Evolutionary conservation across 2,329 filamentous ascomycete genomes (phyloP), one percentile per base, ranked within the genome.

Genomic region (Chaetomium globosum): DNA sequence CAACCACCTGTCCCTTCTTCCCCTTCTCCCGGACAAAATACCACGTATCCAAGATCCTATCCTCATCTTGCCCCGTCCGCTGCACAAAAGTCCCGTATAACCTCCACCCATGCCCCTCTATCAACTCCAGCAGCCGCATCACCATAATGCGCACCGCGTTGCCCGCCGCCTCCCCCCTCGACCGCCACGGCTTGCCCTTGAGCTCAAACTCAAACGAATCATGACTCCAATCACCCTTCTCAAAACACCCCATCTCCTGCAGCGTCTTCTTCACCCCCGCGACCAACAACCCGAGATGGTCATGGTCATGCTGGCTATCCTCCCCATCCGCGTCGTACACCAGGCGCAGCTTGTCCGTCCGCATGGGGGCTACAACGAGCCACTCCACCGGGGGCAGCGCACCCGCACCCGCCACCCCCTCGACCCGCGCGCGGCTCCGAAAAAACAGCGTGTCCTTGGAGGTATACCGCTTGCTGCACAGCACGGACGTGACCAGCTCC

Each of bases 391-490:
- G 39, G 19, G 65, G 46, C 36, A 46, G 54, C 13, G 28, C n/a
- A 13, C 31, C 33, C 10, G 19, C 2, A 2, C 21, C 21, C 21
- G 23, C 48, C 48, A 7, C 26, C 9, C 23, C 63, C 49, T 4
- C 13, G 3, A 3, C 36, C 36, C 13, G 36, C 3, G 36, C 16
- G 4, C 39, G 39, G 39, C 16, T 6, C 16, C 39, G 39, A 23
- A 72, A 71, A n/a, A 72, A 48, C 2, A 72, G 56, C 49, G 67
- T 66, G 57, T 72, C 70, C 64, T 70, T 72, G 36, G 65, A 60
- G 21, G 63, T 65, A 12, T 69, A 55, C n/a, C 61, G 58, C 4
- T 59, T 43, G 31, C 68, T 67, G 57, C 65, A 65, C 54, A 66
- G 56, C 26, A 69, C 12, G 0, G 66, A 49, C 12, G 67, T 61